phyloP scores from a whole-genome alignment of 495 filamentous ascomycete species.

The Aspergillus avenaceus region DNA sequence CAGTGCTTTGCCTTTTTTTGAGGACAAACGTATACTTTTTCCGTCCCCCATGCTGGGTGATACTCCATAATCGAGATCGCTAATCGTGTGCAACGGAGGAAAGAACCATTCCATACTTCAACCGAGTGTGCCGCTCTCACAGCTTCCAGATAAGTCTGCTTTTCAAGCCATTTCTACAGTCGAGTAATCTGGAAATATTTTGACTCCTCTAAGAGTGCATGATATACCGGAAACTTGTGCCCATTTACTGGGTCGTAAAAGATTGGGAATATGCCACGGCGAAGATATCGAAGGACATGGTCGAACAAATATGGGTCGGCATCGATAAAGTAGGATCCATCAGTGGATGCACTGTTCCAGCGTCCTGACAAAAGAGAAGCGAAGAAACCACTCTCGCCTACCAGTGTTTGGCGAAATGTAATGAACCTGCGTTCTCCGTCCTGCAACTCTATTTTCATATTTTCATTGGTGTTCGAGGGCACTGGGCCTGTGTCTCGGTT shows the following conservation, averaged over 20 bases:
- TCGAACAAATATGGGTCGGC: slow-evolving; percentile 6
- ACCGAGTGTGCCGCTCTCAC: no score
- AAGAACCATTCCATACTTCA: no score
- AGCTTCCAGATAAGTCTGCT: no score
- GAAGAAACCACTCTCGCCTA: slow-evolving; percentile 7
- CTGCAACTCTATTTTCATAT: no score
- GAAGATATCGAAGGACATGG: slow-evolving; percentile 8
- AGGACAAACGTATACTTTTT: no score
- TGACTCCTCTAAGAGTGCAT: slow-evolving; percentile 4
- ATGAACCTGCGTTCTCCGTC: slow-evolving; percentile 5
- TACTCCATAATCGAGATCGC: no score
- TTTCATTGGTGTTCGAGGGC: no score
- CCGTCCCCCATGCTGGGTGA: no score
- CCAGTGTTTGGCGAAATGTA: slow-evolving; percentile 1
- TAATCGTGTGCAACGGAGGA: no score
- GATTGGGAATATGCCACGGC: slow-evolving; percentile 1
- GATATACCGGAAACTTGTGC: slow-evolving; percentile 1
- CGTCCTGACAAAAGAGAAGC: background rate
- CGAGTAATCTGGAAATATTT: slow-evolving; percentile 1
- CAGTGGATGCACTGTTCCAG: background rate
- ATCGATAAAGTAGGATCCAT: slow-evolving; percentile 10
- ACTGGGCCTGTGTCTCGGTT: no score
- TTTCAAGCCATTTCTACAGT: background rate
- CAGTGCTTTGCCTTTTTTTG: no score
- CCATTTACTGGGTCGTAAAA: slow-evolving; percentile 4